phyloP scores from a whole-genome alignment of 2,329 filamentous ascomycete species.

The Aspergillus fijiensis region DNA sequence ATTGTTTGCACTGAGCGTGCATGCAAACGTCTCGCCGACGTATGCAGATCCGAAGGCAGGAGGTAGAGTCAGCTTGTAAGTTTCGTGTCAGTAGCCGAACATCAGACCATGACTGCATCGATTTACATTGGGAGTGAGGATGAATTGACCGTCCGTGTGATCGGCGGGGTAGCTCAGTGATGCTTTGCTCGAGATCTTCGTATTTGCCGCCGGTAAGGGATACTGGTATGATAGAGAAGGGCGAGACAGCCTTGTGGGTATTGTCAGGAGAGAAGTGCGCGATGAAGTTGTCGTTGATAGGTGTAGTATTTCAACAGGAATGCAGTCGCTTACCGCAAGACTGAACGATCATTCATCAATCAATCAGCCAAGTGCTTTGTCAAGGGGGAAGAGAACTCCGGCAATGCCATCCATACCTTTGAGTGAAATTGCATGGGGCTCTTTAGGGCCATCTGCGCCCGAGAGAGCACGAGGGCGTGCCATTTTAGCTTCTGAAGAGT shows the following conservation, averaged over 20 bases:
- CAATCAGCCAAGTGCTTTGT: constrained; percentile 11
- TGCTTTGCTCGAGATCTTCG: constrained; percentile 59
- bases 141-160: constrained; percentile 51
- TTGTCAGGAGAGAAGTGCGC: constrained; percentile 16
- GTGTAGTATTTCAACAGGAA: background rate
- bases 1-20: constrained; percentile 94
- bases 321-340: constrained; percentile 38
- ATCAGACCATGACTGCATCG: background rate
- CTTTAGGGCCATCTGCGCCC: constrained; percentile 55
- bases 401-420: constrained; percentile 54
- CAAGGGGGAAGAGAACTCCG: background rate
- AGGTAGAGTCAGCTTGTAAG: constrained; percentile 69
- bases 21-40: constrained; percentile 91
- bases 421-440: constrained; percentile 74
- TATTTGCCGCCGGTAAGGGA: constrained; percentile 46
- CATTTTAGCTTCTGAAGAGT: constrained; percentile 28
- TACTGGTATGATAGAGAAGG: constrained; percentile 52
- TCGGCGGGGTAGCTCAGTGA: constrained; percentile 70
- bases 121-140: constrained; percentile 55
- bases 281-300: background rate
- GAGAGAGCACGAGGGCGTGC: constrained; percentile 45
- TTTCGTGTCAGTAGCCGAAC: constrained; percentile 14
- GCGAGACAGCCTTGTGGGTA: constrained; percentile 67
- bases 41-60: constrained; percentile 92
- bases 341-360: constrained; percentile 28